Conservation (phyloP, 116 monocot species). For the Papilionanthe hybrid region DNA sequence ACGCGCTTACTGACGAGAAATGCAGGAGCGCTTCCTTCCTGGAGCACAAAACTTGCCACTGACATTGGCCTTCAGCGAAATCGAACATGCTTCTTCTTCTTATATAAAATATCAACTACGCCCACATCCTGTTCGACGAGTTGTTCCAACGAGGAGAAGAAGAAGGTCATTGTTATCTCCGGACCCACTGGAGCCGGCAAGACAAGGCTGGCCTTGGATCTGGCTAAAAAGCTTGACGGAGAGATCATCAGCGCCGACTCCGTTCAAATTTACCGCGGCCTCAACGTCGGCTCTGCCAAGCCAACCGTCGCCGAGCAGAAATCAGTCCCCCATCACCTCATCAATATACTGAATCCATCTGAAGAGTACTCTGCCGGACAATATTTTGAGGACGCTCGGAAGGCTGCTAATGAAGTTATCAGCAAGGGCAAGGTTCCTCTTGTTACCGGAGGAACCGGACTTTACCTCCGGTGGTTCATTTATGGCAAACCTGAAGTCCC, state of each 20-base stretch:
- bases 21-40: slow-evolving; percentile 5
- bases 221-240: slow-evolving; percentile 65
- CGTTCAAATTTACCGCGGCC: slow-evolving; percentile 80
- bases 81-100: neutral
- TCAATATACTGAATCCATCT: slow-evolving; percentile 66
- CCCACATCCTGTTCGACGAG: slow-evolving; percentile 8
- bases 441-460: slow-evolving; percentile 82
- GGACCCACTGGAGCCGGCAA: slow-evolving; percentile 90
- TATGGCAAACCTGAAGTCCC: slow-evolving; percentile 90
- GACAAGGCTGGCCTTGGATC: slow-evolving; percentile 71
- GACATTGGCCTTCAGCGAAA: neutral
- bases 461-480: slow-evolving; percentile 84
- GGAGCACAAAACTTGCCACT: slow-evolving; percentile 6
- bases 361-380: slow-evolving; percentile 87
- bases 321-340: slow-evolving; percentile 62
- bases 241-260: slow-evolving; percentile 92
- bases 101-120: neutral
- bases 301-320: slow-evolving; percentile 35
- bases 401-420: slow-evolving; percentile 43
- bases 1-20: slow-evolving; percentile 16
- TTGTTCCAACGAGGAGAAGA: slow-evolving; percentile 26
- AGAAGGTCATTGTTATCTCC: slow-evolving; percentile 81
- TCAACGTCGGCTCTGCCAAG: slow-evolving; percentile 88
- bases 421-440: slow-evolving; percentile 52
- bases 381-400: slow-evolving; percentile 76